Conservation (phyloP, 495 filamentous ascomycete genomes). For the Lasiosphaeria hispida region DNA sequence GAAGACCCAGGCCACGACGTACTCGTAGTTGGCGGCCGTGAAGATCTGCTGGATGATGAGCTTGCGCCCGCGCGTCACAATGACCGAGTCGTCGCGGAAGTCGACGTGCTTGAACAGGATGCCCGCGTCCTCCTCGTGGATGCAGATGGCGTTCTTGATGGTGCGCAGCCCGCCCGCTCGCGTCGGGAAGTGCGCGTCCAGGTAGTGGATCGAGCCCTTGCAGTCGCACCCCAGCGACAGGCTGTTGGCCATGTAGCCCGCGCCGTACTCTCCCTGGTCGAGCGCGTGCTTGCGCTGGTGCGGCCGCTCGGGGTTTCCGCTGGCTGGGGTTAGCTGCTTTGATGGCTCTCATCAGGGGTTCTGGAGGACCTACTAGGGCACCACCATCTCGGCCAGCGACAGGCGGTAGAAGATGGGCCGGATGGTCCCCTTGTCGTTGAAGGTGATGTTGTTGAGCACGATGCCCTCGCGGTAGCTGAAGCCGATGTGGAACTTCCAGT, state of each 20-base stretch:
- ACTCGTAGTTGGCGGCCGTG: conserved; percentile 97
- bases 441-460: conserved; percentile 86
- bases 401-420: conserved; percentile 85
- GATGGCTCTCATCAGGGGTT: neutral
- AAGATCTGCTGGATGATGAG: conserved; percentile 90
- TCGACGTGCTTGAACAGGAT: conserved; percentile 97
- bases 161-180: conserved; percentile 70
- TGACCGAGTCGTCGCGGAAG: conserved; percentile 84
- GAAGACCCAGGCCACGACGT: conserved; percentile 90
- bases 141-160: conserved; percentile 95
- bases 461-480: conserved; percentile 97
- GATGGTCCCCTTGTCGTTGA: conserved; percentile 79
- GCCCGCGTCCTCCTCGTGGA: conserved; percentile 92
- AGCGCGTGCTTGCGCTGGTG: conserved; percentile 95
- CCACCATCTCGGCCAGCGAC: conserved; percentile 95
- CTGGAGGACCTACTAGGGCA: conserved; percentile 63
- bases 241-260: conserved; percentile 94
- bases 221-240: conserved; percentile 89
- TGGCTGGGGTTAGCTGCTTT: conserved; percentile 3
- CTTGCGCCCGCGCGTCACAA: conserved; percentile 85
- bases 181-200: conserved; percentile 80
- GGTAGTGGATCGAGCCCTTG: conserved; percentile 92
- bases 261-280: conserved; percentile 91
- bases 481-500: conserved; percentile 90
- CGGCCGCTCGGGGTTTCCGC: conserved; percentile 84